Conservation (phyloP, 2,329 filamentous ascomycete species). For the Capronia americana region DNA sequence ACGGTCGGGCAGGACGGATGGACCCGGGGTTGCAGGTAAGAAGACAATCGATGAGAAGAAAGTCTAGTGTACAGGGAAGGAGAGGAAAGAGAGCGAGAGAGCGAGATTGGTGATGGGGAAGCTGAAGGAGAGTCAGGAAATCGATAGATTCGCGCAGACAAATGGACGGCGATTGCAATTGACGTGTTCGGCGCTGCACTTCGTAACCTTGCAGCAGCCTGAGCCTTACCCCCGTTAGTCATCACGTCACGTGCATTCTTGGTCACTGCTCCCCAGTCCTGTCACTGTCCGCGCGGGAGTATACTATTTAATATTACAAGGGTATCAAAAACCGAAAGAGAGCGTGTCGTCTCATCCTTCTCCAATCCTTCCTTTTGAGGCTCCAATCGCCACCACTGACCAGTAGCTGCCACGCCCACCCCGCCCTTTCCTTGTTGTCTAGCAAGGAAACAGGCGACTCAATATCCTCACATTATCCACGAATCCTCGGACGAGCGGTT, state of each 20-base stretch:
- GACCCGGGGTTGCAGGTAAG: conserved; percentile 11
- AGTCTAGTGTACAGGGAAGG: conserved; percentile 36
- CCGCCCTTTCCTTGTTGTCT: conserved; percentile 9
- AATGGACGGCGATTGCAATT: conserved; percentile 11
- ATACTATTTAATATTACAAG: conserved; percentile 32
- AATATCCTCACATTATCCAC: conserved; percentile 57
- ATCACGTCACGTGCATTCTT: neutral
- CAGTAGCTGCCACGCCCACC: conserved; percentile 2
- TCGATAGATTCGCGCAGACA: conserved; percentile 29
- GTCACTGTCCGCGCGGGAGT: neutral
- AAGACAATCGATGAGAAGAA: conserved; percentile 28
- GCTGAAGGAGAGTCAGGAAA: conserved; percentile 17
- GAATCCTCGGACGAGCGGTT: conserved; percentile 55
- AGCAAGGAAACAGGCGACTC: conserved; percentile 43
- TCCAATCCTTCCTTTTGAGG: neutral
- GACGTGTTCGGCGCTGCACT: conserved; percentile 7
- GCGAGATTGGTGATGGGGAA: conserved; percentile 20
- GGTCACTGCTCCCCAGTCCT: neutral
- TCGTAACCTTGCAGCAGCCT: conserved; percentile 21
- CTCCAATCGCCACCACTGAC: neutral
- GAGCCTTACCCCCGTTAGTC: conserved; percentile 6
- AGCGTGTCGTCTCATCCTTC: conserved; percentile 10
- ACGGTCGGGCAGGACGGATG: conserved; percentile 4
- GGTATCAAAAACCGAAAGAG: conserved; percentile 26
- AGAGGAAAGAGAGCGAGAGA: conserved; percentile 18